These are phyloP conservation scores for Lithohypha guttulata DNA, from an alignment of 2,329 filamentous ascomycete genomes.

Conservation along the genomic window DNA sequence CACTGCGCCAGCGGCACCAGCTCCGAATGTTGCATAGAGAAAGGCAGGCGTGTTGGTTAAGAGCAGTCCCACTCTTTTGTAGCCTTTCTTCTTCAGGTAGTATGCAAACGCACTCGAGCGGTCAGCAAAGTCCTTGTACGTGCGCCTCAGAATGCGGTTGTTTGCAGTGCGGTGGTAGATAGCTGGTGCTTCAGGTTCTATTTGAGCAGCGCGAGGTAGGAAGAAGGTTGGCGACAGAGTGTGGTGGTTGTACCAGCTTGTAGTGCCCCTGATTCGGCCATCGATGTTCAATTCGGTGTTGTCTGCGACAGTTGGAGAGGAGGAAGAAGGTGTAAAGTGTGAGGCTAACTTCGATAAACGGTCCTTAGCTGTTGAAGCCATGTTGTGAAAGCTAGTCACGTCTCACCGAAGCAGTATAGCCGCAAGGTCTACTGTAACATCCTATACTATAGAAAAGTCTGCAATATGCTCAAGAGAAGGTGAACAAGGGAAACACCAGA, in stretches of 20 bases:
- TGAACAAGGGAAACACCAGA: no score
- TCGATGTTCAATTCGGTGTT: slow-evolving; percentile 29
- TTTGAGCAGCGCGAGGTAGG: slow-evolving; percentile 70
- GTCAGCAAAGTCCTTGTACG: slow-evolving; percentile 73
- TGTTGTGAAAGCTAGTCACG: no score
- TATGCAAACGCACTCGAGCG: slow-evolving; percentile 81
- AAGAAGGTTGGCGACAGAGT: slow-evolving; percentile 81
- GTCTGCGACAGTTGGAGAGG: slow-evolving; percentile 19
- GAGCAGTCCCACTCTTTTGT: slow-evolving; percentile 71
- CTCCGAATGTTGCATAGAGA: slow-evolving; percentile 78
- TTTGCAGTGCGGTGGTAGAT: slow-evolving; percentile 79
- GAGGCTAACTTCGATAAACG: slow-evolving; percentile 24
- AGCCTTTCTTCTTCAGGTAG: slow-evolving; percentile 64
- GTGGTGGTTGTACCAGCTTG: slow-evolving; percentile 50
- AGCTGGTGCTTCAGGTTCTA: slow-evolving; percentile 76
- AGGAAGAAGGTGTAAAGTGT: slow-evolving; percentile 24
- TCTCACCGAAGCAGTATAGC: no score
- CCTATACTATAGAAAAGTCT: no score
- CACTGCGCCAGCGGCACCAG: slow-evolving; percentile 68
- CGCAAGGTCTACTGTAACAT: no score
- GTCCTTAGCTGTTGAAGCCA: slow-evolving; percentile 7
- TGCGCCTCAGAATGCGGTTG: slow-evolving; percentile 59
- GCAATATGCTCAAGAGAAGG: no score
- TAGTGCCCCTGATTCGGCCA: slow-evolving; percentile 34
- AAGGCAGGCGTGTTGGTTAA: slow-evolving; percentile 92